These are phyloP conservation scores for Nelumbo lutea DNA, from an alignment of 164 flowering plant species.

Conservation along the genomic window DNA sequence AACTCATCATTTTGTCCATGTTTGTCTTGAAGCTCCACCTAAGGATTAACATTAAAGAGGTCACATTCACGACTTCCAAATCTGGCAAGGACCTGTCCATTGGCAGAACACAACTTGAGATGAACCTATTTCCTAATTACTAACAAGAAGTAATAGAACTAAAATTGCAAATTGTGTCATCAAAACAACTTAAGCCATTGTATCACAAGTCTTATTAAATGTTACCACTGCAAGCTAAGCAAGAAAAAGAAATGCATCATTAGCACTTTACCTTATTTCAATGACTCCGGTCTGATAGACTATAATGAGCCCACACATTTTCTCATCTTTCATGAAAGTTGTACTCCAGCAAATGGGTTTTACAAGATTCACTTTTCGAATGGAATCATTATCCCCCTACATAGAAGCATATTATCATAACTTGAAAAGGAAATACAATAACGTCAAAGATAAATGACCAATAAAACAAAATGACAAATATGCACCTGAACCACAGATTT, in stretches of 20 bases:
- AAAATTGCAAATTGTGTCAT: background rate
- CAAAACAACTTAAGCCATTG: background rate
- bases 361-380: conserved; percentile 59
- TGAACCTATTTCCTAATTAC: background rate
- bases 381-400: conserved; percentile 57
- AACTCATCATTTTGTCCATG: conserved; percentile 58
- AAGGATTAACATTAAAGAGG: conserved; percentile 57
- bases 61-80: conserved; percentile 51
- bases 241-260: background rate
- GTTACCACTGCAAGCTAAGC: background rate
- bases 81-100: conserved; percentile 67
- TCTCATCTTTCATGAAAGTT: conserved; percentile 47
- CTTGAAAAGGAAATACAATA: conserved; percentile 10
- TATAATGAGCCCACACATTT: conserved; percentile 42
- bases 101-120: conserved; percentile 1
- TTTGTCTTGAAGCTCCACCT: conserved; percentile 77
- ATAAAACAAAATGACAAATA: no score
- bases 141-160: background rate
- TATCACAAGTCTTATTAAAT: conserved; percentile 2
- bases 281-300: conserved; percentile 68
- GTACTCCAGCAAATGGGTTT: conserved; percentile 78
- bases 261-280: conserved; percentile 48
- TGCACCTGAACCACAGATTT: conserved; percentile 63
- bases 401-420: conserved; percentile 5
- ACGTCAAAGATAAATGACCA: conserved; percentile 9